Conservation (phyloP, 495 filamentous ascomycete species). For the Aspergillus panamensis region DNA sequence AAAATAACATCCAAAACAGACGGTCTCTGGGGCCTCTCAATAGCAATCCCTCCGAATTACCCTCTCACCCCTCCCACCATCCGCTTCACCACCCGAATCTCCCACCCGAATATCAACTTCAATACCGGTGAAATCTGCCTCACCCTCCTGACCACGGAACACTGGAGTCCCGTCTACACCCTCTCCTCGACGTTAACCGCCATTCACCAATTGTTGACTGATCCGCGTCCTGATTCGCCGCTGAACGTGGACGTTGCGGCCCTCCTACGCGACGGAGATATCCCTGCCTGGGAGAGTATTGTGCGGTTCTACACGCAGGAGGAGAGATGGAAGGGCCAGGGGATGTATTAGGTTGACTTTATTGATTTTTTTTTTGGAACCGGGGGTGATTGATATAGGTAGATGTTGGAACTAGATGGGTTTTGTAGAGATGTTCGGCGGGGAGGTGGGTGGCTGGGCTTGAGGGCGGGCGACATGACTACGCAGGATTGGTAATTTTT, state of each 20-base stretch:
- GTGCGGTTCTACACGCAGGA: conserved; percentile 74
- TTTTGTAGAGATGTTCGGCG: too few species aligned
- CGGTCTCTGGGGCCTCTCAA: conserved; percentile 79
- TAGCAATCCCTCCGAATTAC: conserved; percentile 74
- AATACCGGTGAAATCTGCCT: conserved; percentile 89
- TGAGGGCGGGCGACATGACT: neutral
- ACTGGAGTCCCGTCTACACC: conserved; percentile 83
- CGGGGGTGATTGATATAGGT: too few species aligned
- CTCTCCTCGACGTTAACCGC: conserved; percentile 71
- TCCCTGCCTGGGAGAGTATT: conserved; percentile 70
- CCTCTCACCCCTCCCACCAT: conserved; percentile 73
- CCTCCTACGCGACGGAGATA: conserved; percentile 71
- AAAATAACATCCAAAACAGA: conserved; percentile 38
- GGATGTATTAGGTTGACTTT: conserved; percentile 1
- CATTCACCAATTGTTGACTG: conserved; percentile 71
- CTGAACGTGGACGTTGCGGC: conserved; percentile 86
- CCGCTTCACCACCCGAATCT: conserved; percentile 73
- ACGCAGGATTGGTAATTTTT: neutral
- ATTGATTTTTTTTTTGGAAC: neutral
- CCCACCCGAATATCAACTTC: conserved; percentile 81
- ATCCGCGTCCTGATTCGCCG: conserved; percentile 77
- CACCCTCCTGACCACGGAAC: conserved; percentile 71
- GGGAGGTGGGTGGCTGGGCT: conserved; percentile 2
- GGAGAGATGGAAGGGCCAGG: conserved; percentile 36
- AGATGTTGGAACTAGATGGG: too few species aligned